phyloP scores from a whole-genome alignment of 192 early-diverging fungal species.

The Rhizoclosmatium sp. region DNA sequence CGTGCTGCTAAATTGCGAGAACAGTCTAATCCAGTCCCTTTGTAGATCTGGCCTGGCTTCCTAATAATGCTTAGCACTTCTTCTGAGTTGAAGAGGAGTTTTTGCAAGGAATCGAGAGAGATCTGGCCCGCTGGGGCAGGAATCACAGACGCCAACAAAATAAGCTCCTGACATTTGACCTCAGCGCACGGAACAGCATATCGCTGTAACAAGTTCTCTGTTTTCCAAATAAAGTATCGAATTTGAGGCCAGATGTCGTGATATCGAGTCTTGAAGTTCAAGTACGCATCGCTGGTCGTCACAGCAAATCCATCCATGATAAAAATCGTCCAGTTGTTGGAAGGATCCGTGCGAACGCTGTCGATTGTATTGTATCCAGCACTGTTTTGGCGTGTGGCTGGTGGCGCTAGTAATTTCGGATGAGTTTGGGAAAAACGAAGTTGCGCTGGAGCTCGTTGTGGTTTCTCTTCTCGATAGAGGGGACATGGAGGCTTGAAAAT shows the following conservation, averaged over 20 bases:
- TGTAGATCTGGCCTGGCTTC: conserved; percentile 31
- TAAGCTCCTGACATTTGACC: conserved; percentile 19
- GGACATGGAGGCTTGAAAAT: conserved; percentile 14
- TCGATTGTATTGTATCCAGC: not conserved
- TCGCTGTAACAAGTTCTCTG: conserved; percentile 8
- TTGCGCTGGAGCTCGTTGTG: not conserved
- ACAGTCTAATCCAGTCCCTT: conserved; percentile 12
- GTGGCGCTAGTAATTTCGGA: not conserved
- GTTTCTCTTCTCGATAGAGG: not conserved
- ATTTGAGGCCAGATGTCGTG: conserved; percentile 29
- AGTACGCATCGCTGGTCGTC: conserved; percentile 28
- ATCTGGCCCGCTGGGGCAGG: not conserved
- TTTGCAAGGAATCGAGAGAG: not conserved
- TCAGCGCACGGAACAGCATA: conserved; percentile 37
- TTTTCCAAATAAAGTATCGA: conserved; percentile 14
- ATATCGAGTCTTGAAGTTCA: conserved; percentile 17
- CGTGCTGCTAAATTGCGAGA: conserved; percentile 13
- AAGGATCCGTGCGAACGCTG: conserved; percentile 9
- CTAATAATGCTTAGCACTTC: conserved; percentile 17
- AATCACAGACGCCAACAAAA: conserved; percentile 3
- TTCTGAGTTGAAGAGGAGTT: conserved; percentile 19
- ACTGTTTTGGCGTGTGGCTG: conserved; percentile 25
- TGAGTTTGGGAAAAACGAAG: not conserved
- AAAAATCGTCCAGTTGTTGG: conserved; percentile 37
- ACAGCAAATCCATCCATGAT: conserved; percentile 24